phyloP scores from a whole-genome alignment of 192 early-diverging fungal species.

The Funneliformis mosseae region DNA sequence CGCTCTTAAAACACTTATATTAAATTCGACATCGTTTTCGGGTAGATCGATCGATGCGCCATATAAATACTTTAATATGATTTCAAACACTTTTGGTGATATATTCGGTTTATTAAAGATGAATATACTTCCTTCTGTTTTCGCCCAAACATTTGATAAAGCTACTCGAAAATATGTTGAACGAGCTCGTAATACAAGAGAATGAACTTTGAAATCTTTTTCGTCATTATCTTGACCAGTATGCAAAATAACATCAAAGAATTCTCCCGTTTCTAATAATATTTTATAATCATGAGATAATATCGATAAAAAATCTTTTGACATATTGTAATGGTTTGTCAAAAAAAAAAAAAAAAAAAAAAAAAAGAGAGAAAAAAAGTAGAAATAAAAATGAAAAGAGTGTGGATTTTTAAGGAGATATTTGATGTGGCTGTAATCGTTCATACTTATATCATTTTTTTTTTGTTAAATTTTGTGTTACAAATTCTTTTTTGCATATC shows the following conservation, averaged over 20 bases:
- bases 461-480: no score
- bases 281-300: neutral
- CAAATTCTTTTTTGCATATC: no score
- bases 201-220: constrained; percentile 12
- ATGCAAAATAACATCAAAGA: neutral
- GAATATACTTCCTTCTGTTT: neutral
- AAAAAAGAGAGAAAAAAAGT: no score
- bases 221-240: neutral
- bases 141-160: constrained; percentile 13
- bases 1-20: neutral
- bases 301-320: neutral
- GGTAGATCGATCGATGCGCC: neutral
- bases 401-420: no score
- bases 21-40: neutral
- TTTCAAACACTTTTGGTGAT: constrained; percentile 1
- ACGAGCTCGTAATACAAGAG: neutral
- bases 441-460: no score
- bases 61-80: constrained; percentile 13
- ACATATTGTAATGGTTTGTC: neutral
- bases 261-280: neutral
- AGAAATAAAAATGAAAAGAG: no score
- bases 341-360: neutral
- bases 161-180: constrained; percentile 12
- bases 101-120: constrained; percentile 14
- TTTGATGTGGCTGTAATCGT: no score